Conservation (phyloP, 352 stramenopile genomes). For the Blastocystis hominis region DNA sequence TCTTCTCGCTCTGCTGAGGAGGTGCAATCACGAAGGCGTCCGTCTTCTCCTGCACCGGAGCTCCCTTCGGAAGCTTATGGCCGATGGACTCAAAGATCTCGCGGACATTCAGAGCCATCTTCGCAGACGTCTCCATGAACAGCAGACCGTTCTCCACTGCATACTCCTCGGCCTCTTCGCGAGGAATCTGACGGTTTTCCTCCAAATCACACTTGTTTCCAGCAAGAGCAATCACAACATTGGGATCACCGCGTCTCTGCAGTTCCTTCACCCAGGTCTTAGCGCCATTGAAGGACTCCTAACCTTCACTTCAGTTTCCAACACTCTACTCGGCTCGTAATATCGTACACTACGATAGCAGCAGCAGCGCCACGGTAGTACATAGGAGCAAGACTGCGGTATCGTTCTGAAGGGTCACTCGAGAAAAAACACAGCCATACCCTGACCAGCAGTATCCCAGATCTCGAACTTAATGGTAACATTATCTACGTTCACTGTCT, state of each 20-base stretch:
- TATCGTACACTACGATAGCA: slow-evolving; percentile 90
- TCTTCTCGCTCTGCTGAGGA: slow-evolving; percentile 47
- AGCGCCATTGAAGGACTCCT: slow-evolving; percentile 88
- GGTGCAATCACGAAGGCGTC: slow-evolving; percentile 44
- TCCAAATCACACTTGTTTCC: slow-evolving; percentile 96
- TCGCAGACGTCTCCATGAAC: slow-evolving; percentile 97
- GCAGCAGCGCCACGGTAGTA: slow-evolving; percentile 86
- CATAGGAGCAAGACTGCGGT: slow-evolving; percentile 90
- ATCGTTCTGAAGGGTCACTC: slow-evolving; percentile 71
- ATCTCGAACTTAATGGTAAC: slow-evolving; percentile 99
- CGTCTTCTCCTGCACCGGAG: neutral
- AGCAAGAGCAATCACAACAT: slow-evolving; percentile 86
- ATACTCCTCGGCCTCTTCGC: slow-evolving; percentile 88
- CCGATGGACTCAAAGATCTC: slow-evolving; percentile 81
- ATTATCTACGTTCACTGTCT: slow-evolving; percentile 92
- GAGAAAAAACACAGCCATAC: slow-evolving; percentile 60
- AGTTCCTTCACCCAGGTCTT: slow-evolving; percentile 99
- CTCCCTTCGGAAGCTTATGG: slow-evolving; percentile 51
- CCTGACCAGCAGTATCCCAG: slow-evolving; percentile 92
- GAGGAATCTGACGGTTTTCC: slow-evolving; percentile 80
- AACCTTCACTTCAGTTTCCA: neutral
- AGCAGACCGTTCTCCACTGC: slow-evolving; percentile 95
- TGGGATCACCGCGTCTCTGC: slow-evolving; percentile 89
- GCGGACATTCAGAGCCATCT: slow-evolving; percentile 97
- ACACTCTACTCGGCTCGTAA: slow-evolving; percentile 81